Conservation (phyloP, 1,139 yeast species). For the Nakaseomyces nivariensis region DNA sequence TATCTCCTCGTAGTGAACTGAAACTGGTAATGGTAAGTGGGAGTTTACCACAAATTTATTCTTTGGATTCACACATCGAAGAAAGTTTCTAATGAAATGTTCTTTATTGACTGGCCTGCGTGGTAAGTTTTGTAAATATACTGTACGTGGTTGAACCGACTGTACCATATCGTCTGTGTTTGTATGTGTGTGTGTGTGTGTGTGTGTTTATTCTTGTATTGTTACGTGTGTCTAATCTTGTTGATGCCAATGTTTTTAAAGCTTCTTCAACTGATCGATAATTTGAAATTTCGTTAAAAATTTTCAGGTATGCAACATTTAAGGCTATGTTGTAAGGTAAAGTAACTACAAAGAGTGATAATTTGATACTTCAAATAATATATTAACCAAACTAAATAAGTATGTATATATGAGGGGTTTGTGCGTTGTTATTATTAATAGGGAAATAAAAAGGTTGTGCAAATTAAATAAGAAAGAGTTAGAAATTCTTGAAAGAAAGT, state of each 20-base stretch:
- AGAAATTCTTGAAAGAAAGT: background rate
- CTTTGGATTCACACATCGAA: conserved; percentile 14
- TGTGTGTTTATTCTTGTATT: too few relatives aligned
- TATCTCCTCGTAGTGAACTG: conserved; percentile 5
- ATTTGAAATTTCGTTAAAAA: too few relatives aligned
- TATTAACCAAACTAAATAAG: background rate
- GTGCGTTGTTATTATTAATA: background rate
- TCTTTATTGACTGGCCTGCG: conserved; percentile 19
- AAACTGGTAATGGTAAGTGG: conserved; percentile 10
- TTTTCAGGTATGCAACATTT: too few relatives aligned
- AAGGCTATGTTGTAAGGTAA: too few relatives aligned
- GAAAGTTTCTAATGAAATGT: conserved; percentile 13
- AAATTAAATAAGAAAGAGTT: background rate
- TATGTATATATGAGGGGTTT: background rate
- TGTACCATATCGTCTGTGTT: too few relatives aligned
- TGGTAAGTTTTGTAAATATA: conserved; percentile 21
- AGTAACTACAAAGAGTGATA: too few relatives aligned
- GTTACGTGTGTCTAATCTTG: too few relatives aligned
- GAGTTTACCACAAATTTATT: conserved; percentile 12
- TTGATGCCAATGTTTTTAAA: too few relatives aligned
- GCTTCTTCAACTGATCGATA: too few relatives aligned
- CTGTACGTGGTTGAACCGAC: background rate
- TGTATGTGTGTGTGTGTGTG: too few relatives aligned
- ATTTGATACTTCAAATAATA: background rate
- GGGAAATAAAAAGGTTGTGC: too few relatives aligned